Conservation (phyloP, 192 early-diverging fungal species). For the Coemansia sp. region DNA sequence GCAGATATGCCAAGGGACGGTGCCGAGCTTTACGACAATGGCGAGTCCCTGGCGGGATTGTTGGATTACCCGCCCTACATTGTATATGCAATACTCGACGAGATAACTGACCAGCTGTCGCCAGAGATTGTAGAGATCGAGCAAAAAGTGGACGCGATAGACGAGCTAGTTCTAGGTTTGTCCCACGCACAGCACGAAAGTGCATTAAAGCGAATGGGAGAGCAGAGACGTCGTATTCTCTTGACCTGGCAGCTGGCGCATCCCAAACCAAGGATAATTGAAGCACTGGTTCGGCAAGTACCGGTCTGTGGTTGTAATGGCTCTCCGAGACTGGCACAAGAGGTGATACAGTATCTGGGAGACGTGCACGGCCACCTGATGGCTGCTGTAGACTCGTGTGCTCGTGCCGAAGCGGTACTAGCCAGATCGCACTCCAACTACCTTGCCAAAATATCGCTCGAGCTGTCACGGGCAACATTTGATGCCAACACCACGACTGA, state of each 20-base stretch:
- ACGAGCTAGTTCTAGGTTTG: slow-evolving; percentile 88
- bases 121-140: slow-evolving; percentile 85
- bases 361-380: slow-evolving; percentile 51
- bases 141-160: slow-evolving; percentile 91
- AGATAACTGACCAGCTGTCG: slow-evolving; percentile 86
- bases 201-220: slow-evolving; percentile 74
- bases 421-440: slow-evolving; percentile 74
- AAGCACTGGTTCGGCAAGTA: slow-evolving; percentile 51
- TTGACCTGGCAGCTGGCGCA: slow-evolving; percentile 64
- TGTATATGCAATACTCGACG: slow-evolving; percentile 91
- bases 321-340: slow-evolving; percentile 23
- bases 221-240: slow-evolving; percentile 72
- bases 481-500: slow-evolving; percentile 50
- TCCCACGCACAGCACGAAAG: slow-evolving; percentile 82
- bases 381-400: slow-evolving; percentile 35
- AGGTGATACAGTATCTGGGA: slow-evolving; percentile 52
- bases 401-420: slow-evolving; percentile 64
- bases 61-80: slow-evolving; percentile 76
- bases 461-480: slow-evolving; percentile 56
- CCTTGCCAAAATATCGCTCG: slow-evolving; percentile 74
- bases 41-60: slow-evolving; percentile 26
- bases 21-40: neutral
- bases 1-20: slow-evolving; percentile 1
- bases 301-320: neutral
- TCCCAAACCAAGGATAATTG: slow-evolving; percentile 72